These are phyloP conservation scores for Vigna angularis DNA, from an alignment of 306 rosid genomes.

Conservation along the genomic window DNA sequence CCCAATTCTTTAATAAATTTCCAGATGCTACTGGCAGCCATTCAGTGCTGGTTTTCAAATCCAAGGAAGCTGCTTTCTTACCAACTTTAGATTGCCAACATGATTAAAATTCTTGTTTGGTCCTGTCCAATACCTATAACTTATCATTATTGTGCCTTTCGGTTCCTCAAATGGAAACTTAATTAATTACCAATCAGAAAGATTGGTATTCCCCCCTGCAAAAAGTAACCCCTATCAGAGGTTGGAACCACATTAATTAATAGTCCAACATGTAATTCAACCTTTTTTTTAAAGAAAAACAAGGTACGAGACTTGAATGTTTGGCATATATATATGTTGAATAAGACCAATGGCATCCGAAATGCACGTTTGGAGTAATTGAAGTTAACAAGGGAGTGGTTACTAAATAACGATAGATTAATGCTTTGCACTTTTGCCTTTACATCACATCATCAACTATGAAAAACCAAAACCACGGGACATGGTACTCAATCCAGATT, in stretches of 20 bases:
- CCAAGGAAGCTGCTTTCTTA: conserved; percentile 31
- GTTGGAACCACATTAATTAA: conserved; percentile 31
- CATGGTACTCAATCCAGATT: conserved; percentile 20
- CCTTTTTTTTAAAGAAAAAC: not conserved
- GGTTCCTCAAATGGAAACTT: conserved; percentile 44
- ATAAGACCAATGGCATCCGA: conserved; percentile 8
- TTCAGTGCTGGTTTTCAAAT: conserved; percentile 30
- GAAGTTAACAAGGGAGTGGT: conserved; percentile 3
- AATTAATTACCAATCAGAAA: conserved; percentile 30
- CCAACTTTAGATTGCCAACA: conserved; percentile 40
- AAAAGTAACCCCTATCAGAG: conserved; percentile 8
- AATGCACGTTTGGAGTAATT: not conserved
- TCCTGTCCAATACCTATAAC: conserved; percentile 27
- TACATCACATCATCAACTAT: conserved; percentile 14
- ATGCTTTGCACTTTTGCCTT: not conserved
- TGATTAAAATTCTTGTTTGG: conserved; percentile 38
- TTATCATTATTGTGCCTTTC: conserved; percentile 38
- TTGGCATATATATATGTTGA: not conserved
- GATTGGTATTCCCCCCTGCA: conserved; percentile 4
- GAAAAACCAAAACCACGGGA: conserved; percentile 33
- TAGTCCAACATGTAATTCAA: conserved; percentile 32
- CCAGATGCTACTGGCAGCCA: conserved; percentile 18
- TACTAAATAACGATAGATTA: not conserved
- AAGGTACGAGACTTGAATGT: conserved; percentile 27
- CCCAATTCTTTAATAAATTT: conserved; percentile 42